phyloP scores from a whole-genome alignment of 108 stramenopile species.

The Skeletonema grethae region DNA sequence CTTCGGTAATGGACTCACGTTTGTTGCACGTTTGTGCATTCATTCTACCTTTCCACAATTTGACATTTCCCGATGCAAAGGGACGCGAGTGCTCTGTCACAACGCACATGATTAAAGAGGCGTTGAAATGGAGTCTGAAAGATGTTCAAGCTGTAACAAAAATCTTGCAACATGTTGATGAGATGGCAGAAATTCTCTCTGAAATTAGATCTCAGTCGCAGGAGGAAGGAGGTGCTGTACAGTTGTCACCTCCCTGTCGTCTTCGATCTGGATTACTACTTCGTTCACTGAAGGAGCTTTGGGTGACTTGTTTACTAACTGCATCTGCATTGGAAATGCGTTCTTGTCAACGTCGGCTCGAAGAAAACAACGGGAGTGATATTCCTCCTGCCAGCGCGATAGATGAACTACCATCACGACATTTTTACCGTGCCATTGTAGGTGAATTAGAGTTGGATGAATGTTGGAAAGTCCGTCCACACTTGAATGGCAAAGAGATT shows the following conservation, averaged over 20 bases:
- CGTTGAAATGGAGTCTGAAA: slow-evolving; percentile 77
- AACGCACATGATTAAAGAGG: slow-evolving; percentile 76
- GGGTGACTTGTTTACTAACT: slow-evolving; percentile 71
- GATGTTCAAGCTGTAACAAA: slow-evolving; percentile 57
- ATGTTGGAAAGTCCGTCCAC: slow-evolving; percentile 74
- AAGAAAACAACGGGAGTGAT: not conserved
- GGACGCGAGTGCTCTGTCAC: slow-evolving; percentile 50
- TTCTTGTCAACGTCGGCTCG: slow-evolving; percentile 19
- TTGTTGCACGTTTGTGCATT: slow-evolving; percentile 67
- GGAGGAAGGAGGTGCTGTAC: slow-evolving; percentile 9
- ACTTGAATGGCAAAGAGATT: slow-evolving; percentile 77
- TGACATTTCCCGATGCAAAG: slow-evolving; percentile 65
- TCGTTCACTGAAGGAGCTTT: slow-evolving; percentile 67
- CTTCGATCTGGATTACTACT: slow-evolving; percentile 71
- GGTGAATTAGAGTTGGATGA: slow-evolving; percentile 60
- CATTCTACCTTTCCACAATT: slow-evolving; percentile 66
- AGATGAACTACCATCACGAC: slow-evolving; percentile 33
- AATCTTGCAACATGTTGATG: slow-evolving; percentile 59
- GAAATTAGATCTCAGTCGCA: slow-evolving; percentile 30
- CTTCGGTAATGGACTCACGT: slow-evolving; percentile 48
- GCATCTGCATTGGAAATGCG: slow-evolving; percentile 61
- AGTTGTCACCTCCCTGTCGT: slow-evolving; percentile 35
- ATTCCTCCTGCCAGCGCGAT: not conserved
- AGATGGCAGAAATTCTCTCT: slow-evolving; percentile 56
- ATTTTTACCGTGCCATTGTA: slow-evolving; percentile 53